These are phyloP conservation scores for Fusarium newnesense DNA, from an alignment of 2,329 filamentous ascomycete genomes.

Conservation along the genomic window DNA sequence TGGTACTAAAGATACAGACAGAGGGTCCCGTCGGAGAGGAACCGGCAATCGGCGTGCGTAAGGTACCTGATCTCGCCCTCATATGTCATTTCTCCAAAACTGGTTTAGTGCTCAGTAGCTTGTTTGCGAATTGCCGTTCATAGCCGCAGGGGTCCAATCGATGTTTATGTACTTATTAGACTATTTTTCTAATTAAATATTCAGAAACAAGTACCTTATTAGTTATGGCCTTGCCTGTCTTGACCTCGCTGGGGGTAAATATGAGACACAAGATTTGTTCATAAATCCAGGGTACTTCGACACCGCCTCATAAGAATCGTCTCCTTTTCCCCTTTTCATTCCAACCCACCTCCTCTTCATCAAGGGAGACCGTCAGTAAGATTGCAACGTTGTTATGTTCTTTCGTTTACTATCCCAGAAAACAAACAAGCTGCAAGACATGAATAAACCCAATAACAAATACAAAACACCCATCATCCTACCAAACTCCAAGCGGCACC, in stretches of 20 bases:
- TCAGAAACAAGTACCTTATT: neutral
- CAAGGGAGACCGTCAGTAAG: neutral
- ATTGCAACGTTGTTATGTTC: neutral
- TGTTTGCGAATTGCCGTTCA: slow-evolving; percentile 25
- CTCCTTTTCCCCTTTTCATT: neutral
- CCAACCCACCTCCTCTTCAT: neutral
- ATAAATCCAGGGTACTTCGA: neutral
- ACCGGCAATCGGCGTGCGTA: slow-evolving; percentile 38
- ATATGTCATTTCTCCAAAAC: slow-evolving; percentile 32
- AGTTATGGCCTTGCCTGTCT: neutral
- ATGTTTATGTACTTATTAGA: neutral
- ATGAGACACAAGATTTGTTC: neutral
- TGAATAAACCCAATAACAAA: slow-evolving; percentile 10
- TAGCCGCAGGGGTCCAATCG: slow-evolving; percentile 28
- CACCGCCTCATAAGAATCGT: neutral
- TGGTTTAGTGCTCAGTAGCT: slow-evolving; percentile 1
- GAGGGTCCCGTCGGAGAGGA: slow-evolving; percentile 25
- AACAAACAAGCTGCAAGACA: neutral
- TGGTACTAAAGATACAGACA: neutral
- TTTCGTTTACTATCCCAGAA: neutral
- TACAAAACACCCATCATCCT: slow-evolving; percentile 24
- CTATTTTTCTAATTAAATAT: neutral
- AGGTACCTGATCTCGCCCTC: slow-evolving; percentile 13
- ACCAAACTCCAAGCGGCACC: neutral
- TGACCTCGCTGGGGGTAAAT: neutral